Evolutionary conservation across 2,329 filamentous ascomycete genomes (phyloP), one percentile per base, ranked within the genome.

Genomic region (Neurospora crassa): DNA sequence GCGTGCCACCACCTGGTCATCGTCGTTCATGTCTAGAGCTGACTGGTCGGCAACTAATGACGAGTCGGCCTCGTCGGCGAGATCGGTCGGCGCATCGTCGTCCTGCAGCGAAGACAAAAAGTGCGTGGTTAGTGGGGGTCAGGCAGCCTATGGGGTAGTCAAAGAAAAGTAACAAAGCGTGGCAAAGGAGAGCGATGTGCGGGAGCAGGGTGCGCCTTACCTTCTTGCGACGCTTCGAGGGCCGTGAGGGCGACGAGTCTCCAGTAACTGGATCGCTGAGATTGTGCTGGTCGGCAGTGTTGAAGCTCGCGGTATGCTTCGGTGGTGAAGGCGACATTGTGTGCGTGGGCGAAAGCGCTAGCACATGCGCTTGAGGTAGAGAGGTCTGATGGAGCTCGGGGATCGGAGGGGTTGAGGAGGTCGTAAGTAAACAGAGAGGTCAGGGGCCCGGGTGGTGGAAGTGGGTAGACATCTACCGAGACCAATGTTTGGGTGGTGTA

Each of bases 201-300:
- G 68, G 69, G 73, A 69, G 73, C 59, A 40, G 72, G 34, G 53
- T 71, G 67, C 74, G 45, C 12, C 79, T 68, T 79, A 88, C 87
- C 84, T 87, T 88, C 82, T 85, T 90, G 81, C 88, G 86, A 77
- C 88, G 87, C 82, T 90, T 90, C 12, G 84, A 82, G n/a, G 88
- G 88, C 70, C 88, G 85, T 72, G 84, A 86, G 16, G 88, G 88
- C 4, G 88, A 90, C 37, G 88, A 87, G 67, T 85, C 83, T 63
- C 86, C 83, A 68, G 74, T 76, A 47, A 75, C 75, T 18, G 76
- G 72, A 40, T 81, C 79, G 71, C 77, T 79, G 74, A 78, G 78
- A 63, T 63, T 63, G 5, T 63, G 53, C 53, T 63, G 53, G 16
- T 63, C 71, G 78, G 74, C 41, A 79, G 79, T 72, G 78, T 76